Conservation (phyloP, 2,329 filamentous ascomycete genomes). For the Fusarium metavorans region DNA sequence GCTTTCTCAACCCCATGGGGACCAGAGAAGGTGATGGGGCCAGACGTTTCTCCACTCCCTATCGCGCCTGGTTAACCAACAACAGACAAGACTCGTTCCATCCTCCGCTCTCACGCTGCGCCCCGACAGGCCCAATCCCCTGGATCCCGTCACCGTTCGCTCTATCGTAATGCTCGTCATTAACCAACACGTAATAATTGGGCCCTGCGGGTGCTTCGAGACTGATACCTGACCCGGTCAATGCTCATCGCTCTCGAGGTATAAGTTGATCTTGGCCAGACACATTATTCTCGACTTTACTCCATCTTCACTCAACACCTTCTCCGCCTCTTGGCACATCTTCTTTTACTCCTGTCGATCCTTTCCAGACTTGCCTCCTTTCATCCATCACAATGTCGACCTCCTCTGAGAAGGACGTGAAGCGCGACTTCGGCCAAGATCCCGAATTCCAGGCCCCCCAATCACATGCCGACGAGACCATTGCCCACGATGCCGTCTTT, state of each 20-base stretch:
- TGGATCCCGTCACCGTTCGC: neutral
- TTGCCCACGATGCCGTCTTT: conserved; percentile 3
- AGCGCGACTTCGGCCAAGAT: neutral
- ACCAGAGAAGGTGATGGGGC: neutral
- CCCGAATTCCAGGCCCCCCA: neutral
- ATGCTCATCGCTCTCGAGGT: neutral
- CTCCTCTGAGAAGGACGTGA: neutral
- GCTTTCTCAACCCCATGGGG: neutral
- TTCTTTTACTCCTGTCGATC: neutral
- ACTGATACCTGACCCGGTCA: neutral
- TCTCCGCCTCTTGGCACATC: neutral
- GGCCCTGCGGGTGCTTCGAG: neutral
- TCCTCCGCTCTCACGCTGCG: neutral
- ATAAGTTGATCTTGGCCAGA: neutral
- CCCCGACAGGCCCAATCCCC: neutral
- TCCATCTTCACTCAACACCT: neutral
- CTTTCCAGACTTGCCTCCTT: neutral
- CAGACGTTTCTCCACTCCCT: neutral
- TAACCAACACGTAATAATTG: neutral
- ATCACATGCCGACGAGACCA: neutral
- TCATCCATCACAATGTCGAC: neutral
- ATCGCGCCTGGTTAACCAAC: neutral
- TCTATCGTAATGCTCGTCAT: neutral
- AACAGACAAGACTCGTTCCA: neutral
- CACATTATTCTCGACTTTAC: neutral